Evolutionary conservation across 2,329 filamentous ascomycete species (phyloP).

Genomic region (Aquanectria penicillioides): DNA sequence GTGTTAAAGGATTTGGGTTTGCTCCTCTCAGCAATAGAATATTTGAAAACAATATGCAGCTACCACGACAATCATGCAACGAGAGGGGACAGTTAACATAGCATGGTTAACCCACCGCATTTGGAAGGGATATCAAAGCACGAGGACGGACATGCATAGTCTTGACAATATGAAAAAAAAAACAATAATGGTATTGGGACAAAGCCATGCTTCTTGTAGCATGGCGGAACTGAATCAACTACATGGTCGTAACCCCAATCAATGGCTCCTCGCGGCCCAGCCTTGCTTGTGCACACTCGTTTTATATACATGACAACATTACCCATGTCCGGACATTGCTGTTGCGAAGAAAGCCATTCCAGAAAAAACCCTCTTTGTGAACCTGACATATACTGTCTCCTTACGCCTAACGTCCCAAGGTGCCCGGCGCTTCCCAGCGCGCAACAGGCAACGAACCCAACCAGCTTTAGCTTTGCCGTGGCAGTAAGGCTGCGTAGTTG

Average conservation of each 20-base stretch:
- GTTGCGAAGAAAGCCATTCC: constrained; percentile 19
- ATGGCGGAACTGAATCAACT: constrained; percentile 23
- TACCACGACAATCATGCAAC: neutral
- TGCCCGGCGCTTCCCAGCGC: constrained; percentile 10
- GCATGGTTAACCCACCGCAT: too few species aligned
- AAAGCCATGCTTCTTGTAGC: constrained; percentile 4
- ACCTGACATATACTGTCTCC: constrained; percentile 18
- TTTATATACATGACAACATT: constrained; percentile 35
- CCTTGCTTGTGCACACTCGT: neutral
- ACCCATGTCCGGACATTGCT: constrained; percentile 25
- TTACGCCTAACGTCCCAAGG: constrained; percentile 15
- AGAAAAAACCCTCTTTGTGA: constrained; percentile 16
- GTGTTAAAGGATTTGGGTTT: constrained; percentile 34
- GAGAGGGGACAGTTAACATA: neutral
- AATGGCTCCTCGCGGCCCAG: constrained; percentile 7
- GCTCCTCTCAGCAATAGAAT: constrained; percentile 29
- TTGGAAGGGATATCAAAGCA: neutral
- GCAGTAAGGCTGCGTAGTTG: neutral
- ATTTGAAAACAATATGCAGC: constrained; percentile 11
- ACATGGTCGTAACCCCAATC: constrained; percentile 19
- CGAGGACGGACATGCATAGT: neutral
- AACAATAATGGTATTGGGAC: neutral
- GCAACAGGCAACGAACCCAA: constrained; percentile 4
- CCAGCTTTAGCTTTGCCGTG: constrained; percentile 3
- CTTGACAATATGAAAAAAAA: neutral